These are phyloP conservation scores for Psidium guajava DNA, from an alignment of 345 rosid species.

Conservation along the genomic window DNA sequence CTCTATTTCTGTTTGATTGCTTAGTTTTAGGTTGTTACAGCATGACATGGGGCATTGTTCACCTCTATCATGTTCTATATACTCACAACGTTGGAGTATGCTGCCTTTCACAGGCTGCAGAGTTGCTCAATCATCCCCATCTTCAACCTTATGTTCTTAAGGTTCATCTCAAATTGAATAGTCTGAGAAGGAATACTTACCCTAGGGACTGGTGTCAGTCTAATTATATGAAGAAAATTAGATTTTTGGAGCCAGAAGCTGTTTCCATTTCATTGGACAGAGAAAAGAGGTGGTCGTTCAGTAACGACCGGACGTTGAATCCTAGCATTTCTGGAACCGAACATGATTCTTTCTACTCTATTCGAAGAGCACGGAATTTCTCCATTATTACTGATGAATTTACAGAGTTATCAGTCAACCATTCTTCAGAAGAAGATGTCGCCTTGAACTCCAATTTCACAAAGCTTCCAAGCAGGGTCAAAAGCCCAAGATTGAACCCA, in stretches of 20 bases:
- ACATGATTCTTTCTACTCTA: constrained; percentile 36
- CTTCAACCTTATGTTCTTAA: constrained; percentile 69
- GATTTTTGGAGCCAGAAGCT: constrained; percentile 32
- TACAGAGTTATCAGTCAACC: constrained; percentile 40
- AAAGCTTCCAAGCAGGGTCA: constrained; percentile 18
- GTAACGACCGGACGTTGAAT: constrained; percentile 63
- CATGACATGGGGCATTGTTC: neutral
- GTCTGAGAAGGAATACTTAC: constrained; percentile 43
- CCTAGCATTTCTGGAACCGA: constrained; percentile 54
- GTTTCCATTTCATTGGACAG: constrained; percentile 6
- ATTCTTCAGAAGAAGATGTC: constrained; percentile 25
- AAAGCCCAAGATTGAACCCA: constrained; percentile 29
- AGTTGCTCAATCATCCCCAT: constrained; percentile 73
- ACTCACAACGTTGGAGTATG: neutral
- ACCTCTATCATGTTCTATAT: neutral
- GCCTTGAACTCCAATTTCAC: constrained; percentile 13
- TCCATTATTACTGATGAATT: constrained; percentile 27
- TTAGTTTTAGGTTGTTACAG: neutral
- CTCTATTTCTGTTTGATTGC: neutral
- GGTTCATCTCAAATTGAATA: constrained; percentile 58
- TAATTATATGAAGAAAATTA: constrained; percentile 35
- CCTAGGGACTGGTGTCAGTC: constrained; percentile 34
- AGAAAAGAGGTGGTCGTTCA: constrained; percentile 57
- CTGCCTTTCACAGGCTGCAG: constrained; percentile 55
- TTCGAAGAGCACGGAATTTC: constrained; percentile 33